A percentile compares a stretch with the other conserved stretches of the same genome.
Evolutionary conservation across 2,329 filamentous ascomycete species (phyloP).

Genomic region (Cladophialophora psammophila): DNA sequence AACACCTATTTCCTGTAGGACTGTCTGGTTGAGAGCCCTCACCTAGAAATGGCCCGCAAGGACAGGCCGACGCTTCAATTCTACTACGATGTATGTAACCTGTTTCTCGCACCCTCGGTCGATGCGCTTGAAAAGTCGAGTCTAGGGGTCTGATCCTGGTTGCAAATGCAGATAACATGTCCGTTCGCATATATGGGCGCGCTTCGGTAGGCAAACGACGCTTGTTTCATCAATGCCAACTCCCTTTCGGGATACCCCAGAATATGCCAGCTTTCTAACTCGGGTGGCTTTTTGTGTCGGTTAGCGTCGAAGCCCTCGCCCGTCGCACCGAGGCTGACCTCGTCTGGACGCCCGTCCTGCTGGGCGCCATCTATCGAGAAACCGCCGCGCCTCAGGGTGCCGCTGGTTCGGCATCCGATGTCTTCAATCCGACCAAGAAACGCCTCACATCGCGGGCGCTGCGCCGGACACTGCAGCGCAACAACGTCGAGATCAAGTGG

Average conservation of each 20-base stretch:
- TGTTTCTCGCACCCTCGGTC: neutral
- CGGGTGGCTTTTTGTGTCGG: neutral
- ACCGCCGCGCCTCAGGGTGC: constrained; percentile 34
- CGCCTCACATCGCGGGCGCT: constrained; percentile 16
- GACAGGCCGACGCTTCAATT: neutral
- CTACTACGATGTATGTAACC: neutral
- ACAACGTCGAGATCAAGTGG: constrained; percentile 16
- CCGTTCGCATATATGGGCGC: constrained; percentile 3
- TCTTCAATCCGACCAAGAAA: constrained; percentile 33
- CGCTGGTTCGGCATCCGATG: constrained; percentile 27
- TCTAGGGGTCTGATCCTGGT: neutral
- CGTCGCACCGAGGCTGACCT: neutral
- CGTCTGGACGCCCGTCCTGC: constrained; percentile 26
- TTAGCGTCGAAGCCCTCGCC: neutral
- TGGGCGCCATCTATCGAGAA: constrained; percentile 33
- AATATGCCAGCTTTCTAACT: neutral
- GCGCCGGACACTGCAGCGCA: constrained; percentile 19
- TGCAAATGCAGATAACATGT: neutral
- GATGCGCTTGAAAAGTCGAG: no score
- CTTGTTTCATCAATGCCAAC: neutral
- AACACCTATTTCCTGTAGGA: no score
- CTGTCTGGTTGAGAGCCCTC: no score
- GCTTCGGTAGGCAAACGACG: neutral
- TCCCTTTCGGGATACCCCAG: neutral
- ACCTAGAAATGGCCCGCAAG: neutral